Base-by-base conservation (phyloP, 176 grass and related monocot genomes). In the Oryza longistaminata region DNA sequence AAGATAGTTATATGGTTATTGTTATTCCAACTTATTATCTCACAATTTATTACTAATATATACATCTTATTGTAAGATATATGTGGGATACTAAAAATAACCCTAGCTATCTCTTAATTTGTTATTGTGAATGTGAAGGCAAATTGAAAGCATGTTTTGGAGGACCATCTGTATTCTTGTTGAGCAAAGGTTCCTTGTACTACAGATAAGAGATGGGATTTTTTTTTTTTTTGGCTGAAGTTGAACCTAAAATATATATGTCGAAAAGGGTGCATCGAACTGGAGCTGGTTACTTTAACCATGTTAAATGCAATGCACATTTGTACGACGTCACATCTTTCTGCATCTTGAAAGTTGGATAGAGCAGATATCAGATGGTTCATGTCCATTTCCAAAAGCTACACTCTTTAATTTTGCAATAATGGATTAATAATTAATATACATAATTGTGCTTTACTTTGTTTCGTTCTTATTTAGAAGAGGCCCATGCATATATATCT, bases 71-170 rank as follows among this genome's bases (percentile, higher is more conserved):
- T 52, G 49, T 52, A 52, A 52, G 49, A 43, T 43, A 52, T 52
- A 52, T 4, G 15, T 17, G 49, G 4, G 3, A 15, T 52, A 16
- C 12, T 50, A 50, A 50, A 9, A 45, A 45, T 45, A 11, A 3
- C 43, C 10, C 9, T 45, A 11, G 2, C 43, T 45, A 45, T 11
- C 43, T 46, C 44, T 46, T 46, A 52, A 16, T 52, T 3, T 15
- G 49, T 52, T 16, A 14, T 5, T 52, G 9, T 39, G 68, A 73
- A 66, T 45, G 68, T 27, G n/a, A 52, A 66, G 70, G 77, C 46
- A 50, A 81, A n/a, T 70, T 44, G 34, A 81, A 80, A 74, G 77
- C 15, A 58, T 60, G 24, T 44, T 81, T 53, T 21, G 52, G 52
- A 58, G 34, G 78, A 87, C 70, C 70, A 40, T 62, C 55, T 29